Evolutionary conservation across 176 grass and related monocot species (phyloP), one percentile per base, ranked within the genome.

Genomic region (Canna indica): DNA sequence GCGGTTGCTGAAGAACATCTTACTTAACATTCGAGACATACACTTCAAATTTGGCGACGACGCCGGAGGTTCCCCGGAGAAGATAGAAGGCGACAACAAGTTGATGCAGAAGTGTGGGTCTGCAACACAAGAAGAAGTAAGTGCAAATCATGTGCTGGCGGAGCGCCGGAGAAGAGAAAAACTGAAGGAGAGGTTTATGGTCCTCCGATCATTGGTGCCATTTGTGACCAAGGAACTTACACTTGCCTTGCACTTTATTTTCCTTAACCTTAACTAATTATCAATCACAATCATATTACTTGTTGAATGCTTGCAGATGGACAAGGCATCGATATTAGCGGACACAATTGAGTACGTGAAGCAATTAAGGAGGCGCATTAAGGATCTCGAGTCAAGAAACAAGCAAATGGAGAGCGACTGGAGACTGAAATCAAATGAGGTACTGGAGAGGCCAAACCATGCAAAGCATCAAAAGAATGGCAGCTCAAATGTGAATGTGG

Each of bases 311-410:
- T 35, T 68, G 47, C 72, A 97, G 94, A 90, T 90, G 86, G 94
- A 99, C 64, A 90, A 87, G 72, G 80, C 89, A 0, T 93, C 89
- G 26, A 93, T 99, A 27, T 77, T 99, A 11, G 86, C 82, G 0
- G 89, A 99, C 59, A 85, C 89, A 24, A 93, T 90, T 42, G 94
- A 99, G 65, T 99, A 93, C n/a, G 58, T 99, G 75, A 99, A 93
- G 82, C 89, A 99, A 73, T 77, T 93, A 1, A 70, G 71, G 18
- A 73, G 80, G 0, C 84, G 71, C 5, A 84, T 99, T 72, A 77
- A 93, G 70, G 94, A 99, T 6, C 94, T 97, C 0, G 89, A 97
- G 50, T 73, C 82, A 11, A 69, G 4, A 30, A 66, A 72, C 50
- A 88, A 45, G 69, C 69, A 67, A 30, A 42, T 81, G 1, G 78